These are phyloP conservation scores for Botrytis sinoallii DNA, from an alignment of 2,329 filamentous ascomycete genomes.

Conservation along the genomic window DNA sequence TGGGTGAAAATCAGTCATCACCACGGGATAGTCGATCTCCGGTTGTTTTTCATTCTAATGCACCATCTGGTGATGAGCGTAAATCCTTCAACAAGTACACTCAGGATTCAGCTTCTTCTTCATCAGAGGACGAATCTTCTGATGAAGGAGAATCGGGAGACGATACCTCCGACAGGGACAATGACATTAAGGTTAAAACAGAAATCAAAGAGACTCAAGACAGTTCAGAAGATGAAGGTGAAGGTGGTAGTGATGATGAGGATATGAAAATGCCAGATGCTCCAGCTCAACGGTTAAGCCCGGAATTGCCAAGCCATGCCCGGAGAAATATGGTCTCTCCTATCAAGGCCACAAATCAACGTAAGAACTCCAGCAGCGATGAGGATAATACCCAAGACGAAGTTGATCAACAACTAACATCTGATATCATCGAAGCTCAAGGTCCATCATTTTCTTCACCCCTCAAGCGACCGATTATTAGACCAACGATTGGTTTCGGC, in stretches of 20 bases:
- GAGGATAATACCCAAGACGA: conserved; percentile 31
- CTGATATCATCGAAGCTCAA: conserved; percentile 32
- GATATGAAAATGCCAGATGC: conserved; percentile 19
- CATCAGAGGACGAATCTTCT: conserved; percentile 11
- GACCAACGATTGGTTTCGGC: conserved; percentile 28
- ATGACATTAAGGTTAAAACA: conserved; percentile 7
- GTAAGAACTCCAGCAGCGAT: conserved; percentile 29
- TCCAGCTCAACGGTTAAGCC: conserved; percentile 18
- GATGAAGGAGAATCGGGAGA: conserved; percentile 9
- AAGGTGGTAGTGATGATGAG: neutral
- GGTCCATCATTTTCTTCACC: conserved; percentile 8
- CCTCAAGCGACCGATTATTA: conserved; percentile 23
- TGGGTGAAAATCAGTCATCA: conserved; percentile 28
- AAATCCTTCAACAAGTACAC: neutral
- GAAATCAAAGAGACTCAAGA: conserved; percentile 2
- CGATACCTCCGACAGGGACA: conserved; percentile 10
- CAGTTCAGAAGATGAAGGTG: conserved; percentile 21
- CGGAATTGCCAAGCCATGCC: conserved; percentile 16
- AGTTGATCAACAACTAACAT: conserved; percentile 35
- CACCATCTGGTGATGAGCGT: conserved; percentile 14
- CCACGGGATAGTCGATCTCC: conserved; percentile 35
- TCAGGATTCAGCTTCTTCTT: neutral
- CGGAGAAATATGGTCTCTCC: conserved; percentile 16
- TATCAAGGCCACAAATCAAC: conserved; percentile 17
- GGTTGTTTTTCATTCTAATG: conserved; percentile 26